Conservation (phyloP, 345 rosid genomes). For the Aurinia saxatilis region DNA sequence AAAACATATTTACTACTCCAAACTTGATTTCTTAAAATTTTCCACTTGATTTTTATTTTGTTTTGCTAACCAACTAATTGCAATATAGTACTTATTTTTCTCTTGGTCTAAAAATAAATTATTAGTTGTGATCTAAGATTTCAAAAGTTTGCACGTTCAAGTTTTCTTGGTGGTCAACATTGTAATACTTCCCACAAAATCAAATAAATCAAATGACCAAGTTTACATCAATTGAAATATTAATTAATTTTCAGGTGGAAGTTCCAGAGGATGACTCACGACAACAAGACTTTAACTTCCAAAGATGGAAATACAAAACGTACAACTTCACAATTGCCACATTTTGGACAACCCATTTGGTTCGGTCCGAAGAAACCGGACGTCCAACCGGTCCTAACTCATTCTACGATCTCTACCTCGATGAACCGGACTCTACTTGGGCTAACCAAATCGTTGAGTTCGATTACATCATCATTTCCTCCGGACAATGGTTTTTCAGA, state of each 20-base stretch:
- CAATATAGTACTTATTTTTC: no score
- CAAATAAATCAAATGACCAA: neutral
- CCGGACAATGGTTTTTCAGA: constrained; percentile 77
- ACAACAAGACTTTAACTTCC: constrained; percentile 44
- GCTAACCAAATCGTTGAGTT: constrained; percentile 45
- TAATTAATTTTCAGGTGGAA: constrained; percentile 40
- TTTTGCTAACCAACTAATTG: no score
- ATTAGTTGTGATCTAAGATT: no score
- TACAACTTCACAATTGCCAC: constrained; percentile 63
- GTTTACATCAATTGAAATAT: neutral
- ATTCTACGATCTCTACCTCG: constrained; percentile 56
- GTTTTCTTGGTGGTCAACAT: neutral
- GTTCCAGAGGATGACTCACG: constrained; percentile 48
- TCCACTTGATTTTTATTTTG: no score
- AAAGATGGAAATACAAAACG: constrained; percentile 49
- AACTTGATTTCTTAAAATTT: no score
- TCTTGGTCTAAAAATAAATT: neutral
- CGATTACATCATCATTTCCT: constrained; percentile 48
- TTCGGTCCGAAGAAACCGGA: constrained; percentile 37
- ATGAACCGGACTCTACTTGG: constrained; percentile 55
- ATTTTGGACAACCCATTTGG: constrained; percentile 68
- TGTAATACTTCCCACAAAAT: neutral
- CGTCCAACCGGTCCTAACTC: constrained; percentile 42
- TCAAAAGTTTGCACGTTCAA: no score
- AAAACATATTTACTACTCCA: neutral